These are phyloP conservation scores for Hericium alpestre DNA, from an alignment of 768 basidiomycete genomes.

Conservation along the genomic window DNA sequence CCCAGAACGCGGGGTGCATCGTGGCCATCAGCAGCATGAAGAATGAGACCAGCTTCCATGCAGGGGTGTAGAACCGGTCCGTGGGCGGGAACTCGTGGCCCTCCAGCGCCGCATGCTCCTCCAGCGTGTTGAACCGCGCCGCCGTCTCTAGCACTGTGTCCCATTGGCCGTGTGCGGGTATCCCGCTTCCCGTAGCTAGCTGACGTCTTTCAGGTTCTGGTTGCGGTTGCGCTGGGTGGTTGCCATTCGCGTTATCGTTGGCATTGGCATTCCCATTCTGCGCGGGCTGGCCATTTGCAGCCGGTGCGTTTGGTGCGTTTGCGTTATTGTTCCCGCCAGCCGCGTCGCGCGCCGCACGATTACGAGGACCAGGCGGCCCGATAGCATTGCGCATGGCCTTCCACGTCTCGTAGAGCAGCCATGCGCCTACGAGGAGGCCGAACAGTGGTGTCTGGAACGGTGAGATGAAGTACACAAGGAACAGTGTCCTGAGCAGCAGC, in stretches of 20 bases:
- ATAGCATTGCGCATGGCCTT: slow-evolving; percentile 13
- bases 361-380: slow-evolving; percentile 1
- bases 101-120: slow-evolving; percentile 5
- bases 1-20: slow-evolving; percentile 13
- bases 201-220: background rate
- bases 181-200: background rate
- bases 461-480: slow-evolving; percentile 13
- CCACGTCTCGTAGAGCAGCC: slow-evolving; percentile 15
- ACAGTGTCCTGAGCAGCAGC: slow-evolving; percentile 10
- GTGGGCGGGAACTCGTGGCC: slow-evolving; percentile 1
- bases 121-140: slow-evolving; percentile 6
- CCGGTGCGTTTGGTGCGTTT: background rate
- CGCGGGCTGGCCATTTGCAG: background rate
- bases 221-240: background rate
- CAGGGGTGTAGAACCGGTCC: background rate
- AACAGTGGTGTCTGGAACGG: slow-evolving; percentile 14
- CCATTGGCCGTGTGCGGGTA: background rate
- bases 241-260: background rate
- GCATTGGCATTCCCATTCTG: background rate
- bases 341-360: background rate
- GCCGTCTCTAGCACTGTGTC: slow-evolving; percentile 5
- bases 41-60: slow-evolving; percentile 10
- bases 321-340: background rate
- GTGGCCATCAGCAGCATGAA: slow-evolving; percentile 7
- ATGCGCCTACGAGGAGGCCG: slow-evolving; percentile 8